Evolutionary conservation across 1,284 basidiomycete genomes (phyloP).

Genomic region (Mycena sp.): DNA sequence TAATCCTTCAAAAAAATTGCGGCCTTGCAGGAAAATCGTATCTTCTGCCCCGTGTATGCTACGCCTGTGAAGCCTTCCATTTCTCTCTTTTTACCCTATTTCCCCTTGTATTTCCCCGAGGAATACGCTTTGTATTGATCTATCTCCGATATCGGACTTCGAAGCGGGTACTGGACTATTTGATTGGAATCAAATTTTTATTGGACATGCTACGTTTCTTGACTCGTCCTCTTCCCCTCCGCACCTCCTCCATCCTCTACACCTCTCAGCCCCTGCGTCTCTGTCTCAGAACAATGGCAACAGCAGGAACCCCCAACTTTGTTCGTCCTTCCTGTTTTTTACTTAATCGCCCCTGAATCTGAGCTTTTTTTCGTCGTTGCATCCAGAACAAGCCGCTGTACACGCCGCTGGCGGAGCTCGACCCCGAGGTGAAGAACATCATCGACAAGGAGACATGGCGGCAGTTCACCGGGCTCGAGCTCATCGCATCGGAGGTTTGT

Average conservation of each 20-base stretch:
- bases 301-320: conserved; percentile 64
- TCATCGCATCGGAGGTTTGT: conserved; percentile 91
- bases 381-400: conserved; percentile 92
- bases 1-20: too few species aligned
- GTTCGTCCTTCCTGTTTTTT: conserved; percentile 49
- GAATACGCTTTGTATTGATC: too few species aligned
- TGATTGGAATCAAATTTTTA: not conserved
- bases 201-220: conserved; percentile 24
- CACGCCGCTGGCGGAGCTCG: conserved; percentile 86
- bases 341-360: not conserved
- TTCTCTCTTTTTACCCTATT: too few species aligned
- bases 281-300: conserved; percentile 62
- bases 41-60: too few species aligned
- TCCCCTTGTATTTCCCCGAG: too few species aligned
- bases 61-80: too few species aligned
- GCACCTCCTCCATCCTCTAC: conserved; percentile 7
- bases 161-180: not conserved
- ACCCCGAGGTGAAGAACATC: conserved; percentile 96
- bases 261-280: conserved; percentile 15
- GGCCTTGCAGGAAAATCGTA: too few species aligned
- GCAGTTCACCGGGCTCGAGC: conserved; percentile 97
- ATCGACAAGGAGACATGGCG: conserved; percentile 99
- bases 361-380: not conserved
- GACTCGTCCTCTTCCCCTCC: conserved; percentile 23
- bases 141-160: not conserved